Base-by-base conservation (phyloP, 2,329 filamentous ascomycete species). In the Diaporthe citriasiana region DNA sequence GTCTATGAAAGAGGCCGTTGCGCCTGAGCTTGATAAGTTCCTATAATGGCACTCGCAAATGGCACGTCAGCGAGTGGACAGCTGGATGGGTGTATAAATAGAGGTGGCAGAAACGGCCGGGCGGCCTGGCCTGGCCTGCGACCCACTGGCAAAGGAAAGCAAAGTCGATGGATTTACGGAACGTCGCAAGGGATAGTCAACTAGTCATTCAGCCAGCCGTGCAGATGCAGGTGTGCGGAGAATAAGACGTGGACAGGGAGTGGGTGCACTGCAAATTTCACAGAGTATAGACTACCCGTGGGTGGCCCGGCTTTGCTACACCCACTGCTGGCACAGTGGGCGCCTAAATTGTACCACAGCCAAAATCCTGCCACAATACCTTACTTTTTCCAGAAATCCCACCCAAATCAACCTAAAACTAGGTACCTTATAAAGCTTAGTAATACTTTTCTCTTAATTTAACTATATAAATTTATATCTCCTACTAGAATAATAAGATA, bases 71-170 rank as follows among this genome's bases (percentile, higher is more conserved):
- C 42, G 25, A 19, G 13, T n/a, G 60, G 30, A 35, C 30, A 25
- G 60, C 30, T 35, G 42, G 40, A 66, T n/a, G 59, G 4, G 30
- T 63, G 40, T 66, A 51, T 66, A 66, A 66, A 66, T 66, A 66
- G 30, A 66, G 45, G 42, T 66, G 60, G 27, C 42, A 66, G 60
- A 66, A 45, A 40, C 38, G 63, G 63, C 45, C 25, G 33, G 63
- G 15, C 33, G 45, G 63, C 63, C 63, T 4, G 63, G 63, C 63
- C 63, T 6, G 33, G 7, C 33, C n/a, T 22, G 13, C 15, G 63
- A 53, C 47, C 63, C 3, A n/a, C n/a, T n/a, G n/a, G n/a, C n/a
- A 47, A 4, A 15, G 33, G 27, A 47, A 33, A 4, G 45, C 45
- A 68, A 27, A 30, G 17, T 19, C 6, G 30, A 12, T 51, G 13